These are phyloP conservation scores for Lignosus rhinocerotis DNA, from an alignment of 1,284 basidiomycete genomes.

Conservation along the genomic window DNA sequence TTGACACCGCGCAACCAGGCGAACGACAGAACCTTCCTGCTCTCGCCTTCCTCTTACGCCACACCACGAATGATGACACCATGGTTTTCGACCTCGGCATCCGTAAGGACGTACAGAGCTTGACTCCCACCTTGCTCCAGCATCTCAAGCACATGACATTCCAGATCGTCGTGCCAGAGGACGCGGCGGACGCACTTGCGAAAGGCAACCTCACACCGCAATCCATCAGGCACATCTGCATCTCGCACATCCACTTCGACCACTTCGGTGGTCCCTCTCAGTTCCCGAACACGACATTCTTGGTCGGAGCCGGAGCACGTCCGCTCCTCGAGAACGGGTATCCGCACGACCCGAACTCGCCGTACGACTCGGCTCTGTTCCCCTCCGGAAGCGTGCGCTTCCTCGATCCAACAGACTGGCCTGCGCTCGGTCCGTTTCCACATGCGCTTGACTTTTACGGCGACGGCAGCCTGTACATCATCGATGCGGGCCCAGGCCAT, in stretches of 20 bases:
- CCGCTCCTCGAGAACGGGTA: constrained; percentile 40
- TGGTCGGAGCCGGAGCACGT: constrained; percentile 42
- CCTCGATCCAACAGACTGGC: constrained; percentile 15
- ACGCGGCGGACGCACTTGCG: constrained; percentile 47
- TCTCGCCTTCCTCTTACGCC: constrained; percentile 50
- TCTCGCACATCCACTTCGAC: constrained; percentile 53
- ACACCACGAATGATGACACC: constrained; percentile 32
- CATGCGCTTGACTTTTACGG: constrained; percentile 52
- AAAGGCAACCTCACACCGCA: constrained; percentile 47
- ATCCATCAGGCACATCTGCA: constrained; percentile 45
- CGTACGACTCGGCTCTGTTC: constrained; percentile 39
- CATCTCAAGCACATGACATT: constrained; percentile 12
- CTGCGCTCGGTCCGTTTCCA: constrained; percentile 49
- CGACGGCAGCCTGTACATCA: constrained; percentile 57
- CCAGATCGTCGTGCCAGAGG: constrained; percentile 38
- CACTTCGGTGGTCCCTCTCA: constrained; percentile 46
- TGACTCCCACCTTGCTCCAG: constrained; percentile 32
- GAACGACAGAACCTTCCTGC: constrained; percentile 36
- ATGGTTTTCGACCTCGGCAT: constrained; percentile 58
- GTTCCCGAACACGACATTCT: constrained; percentile 49
- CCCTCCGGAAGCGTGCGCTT: constrained; percentile 44
- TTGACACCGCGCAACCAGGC: constrained; percentile 36
- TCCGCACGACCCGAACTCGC: constrained; percentile 40
- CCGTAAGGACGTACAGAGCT: constrained; percentile 45
- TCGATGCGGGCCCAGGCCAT: constrained; percentile 54